Conservation (phyloP, 1,139 yeast species). For the Protomyces lactucae-debilis region DNA sequence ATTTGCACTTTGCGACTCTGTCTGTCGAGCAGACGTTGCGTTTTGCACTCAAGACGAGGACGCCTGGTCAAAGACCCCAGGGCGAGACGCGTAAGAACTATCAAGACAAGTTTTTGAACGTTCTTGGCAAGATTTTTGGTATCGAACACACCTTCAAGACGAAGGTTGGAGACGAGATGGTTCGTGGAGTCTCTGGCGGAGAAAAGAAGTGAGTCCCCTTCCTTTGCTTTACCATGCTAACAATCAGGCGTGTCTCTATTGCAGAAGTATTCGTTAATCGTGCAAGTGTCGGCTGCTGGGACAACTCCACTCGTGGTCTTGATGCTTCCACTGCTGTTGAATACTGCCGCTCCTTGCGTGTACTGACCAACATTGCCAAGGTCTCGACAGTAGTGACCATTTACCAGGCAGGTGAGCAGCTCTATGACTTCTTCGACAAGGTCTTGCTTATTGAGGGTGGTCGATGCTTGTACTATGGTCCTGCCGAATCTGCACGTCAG, state of each 20-base stretch:
- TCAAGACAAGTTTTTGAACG: slow-evolving; percentile 53
- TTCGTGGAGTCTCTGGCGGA: slow-evolving; percentile 81
- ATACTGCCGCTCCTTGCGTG: slow-evolving; percentile 63
- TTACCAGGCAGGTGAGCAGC: slow-evolving; percentile 77
- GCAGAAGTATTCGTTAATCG: slow-evolving; percentile 61
- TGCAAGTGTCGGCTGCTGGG: slow-evolving; percentile 65
- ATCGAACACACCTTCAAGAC: slow-evolving; percentile 63
- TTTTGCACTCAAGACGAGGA: slow-evolving; percentile 55
- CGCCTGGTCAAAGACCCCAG: slow-evolving; percentile 56
- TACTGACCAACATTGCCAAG: slow-evolving; percentile 55
- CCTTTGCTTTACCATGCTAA: background rate
- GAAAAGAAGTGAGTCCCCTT: slow-evolving; percentile 50
- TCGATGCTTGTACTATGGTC: slow-evolving; percentile 70
- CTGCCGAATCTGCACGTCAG: slow-evolving; percentile 52
- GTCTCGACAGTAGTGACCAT: slow-evolving; percentile 69
- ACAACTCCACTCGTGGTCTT: slow-evolving; percentile 69
- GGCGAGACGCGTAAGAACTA: slow-evolving; percentile 64
- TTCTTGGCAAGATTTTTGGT: slow-evolving; percentile 64
- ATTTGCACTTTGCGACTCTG: slow-evolving; percentile 65
- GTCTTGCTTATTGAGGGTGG: slow-evolving; percentile 71
- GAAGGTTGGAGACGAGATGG: slow-evolving; percentile 63
- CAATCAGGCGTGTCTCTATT: slow-evolving; percentile 56
- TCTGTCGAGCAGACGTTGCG: slow-evolving; percentile 65
- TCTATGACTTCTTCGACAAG: slow-evolving; percentile 62
- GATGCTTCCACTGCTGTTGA: slow-evolving; percentile 60